Base-by-base conservation (phyloP, 805 yeast genomes). In the Tetrapisispora pingtungensis region DNA sequence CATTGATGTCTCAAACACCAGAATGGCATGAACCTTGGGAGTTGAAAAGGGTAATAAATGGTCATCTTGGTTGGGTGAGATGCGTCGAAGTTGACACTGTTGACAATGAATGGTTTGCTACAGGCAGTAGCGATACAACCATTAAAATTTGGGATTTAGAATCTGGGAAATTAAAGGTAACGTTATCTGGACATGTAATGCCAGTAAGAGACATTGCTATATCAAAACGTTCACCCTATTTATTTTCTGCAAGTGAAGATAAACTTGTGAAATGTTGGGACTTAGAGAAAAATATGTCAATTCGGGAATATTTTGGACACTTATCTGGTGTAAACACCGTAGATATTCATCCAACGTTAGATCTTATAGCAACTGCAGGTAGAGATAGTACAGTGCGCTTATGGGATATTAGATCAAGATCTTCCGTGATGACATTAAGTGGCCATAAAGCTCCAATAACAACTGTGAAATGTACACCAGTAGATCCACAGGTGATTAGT, bases 251-350 rank as follows among this genome's bases (percentile, higher is more conserved):
- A 20, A 84, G 96, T 36, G 97, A 93, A 58, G 99, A 93, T 61
- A 89, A 89, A 61, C 73, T 88, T 22, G 86, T 88, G 10, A 78
- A 86, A 58, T 89, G 97, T 63, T 93, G 97, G 97, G 99, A 93
- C 67, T 70, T 93, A 52, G 97, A 90, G 61, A 76, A 79, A 56
- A 86, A 89, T 54, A 77, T 77, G 52, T 78, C 85, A 2, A 75
- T 88, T 4, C 69, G 97, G 45, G 87, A 88, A 54, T 93, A 86
- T 62, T 94, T 89, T 65, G 99, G 98, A 3, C 98, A 93, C 66
- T 70, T 86, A 22, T 85, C 95, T 27, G 94, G 95, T 4, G 85
- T 93, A 1, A 87, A 86, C 56, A 72, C 94, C 0, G 70, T 89
- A 36, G 90, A 80, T 46, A 59, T 88, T 14, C 97, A 90, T 59